Conservation (phyloP, 2,329 filamentous ascomycete species). For the Trichocomaceae sp. region DNA sequence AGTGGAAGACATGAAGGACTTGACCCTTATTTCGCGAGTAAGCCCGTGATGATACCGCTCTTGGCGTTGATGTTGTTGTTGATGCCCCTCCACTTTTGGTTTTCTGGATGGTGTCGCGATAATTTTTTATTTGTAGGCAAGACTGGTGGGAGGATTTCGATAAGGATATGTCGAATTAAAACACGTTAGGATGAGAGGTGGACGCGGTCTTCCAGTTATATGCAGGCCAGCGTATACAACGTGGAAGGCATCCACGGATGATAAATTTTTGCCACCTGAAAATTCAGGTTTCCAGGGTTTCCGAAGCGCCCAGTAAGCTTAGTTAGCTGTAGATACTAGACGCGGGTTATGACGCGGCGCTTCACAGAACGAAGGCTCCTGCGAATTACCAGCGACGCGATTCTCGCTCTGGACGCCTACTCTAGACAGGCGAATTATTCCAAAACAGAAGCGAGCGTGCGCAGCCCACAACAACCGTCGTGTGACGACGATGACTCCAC, state of each 20-base stretch:
- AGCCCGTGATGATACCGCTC: not conserved
- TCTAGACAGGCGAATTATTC: not conserved
- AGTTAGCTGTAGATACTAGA: too few species aligned
- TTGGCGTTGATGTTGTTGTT: not conserved
- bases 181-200: not conserved
- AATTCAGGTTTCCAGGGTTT: slow-evolving; percentile 11
- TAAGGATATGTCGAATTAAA: not conserved
- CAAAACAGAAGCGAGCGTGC: slow-evolving; percentile 1
- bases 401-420: not conserved
- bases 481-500: slow-evolving; percentile 13
- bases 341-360: slow-evolving; percentile 6
- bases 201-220: slow-evolving; percentile 10
- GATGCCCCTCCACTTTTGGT: not conserved
- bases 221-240: slow-evolving; percentile 4
- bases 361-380: slow-evolving; percentile 5
- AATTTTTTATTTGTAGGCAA: not conserved
- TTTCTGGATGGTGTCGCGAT: not conserved
- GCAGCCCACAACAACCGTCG: slow-evolving; percentile 11
- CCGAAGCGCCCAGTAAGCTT: slow-evolving; percentile 2
- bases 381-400: not conserved
- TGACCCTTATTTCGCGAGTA: not conserved
- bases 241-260: slow-evolving; percentile 13
- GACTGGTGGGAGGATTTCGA: not conserved
- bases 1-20: slow-evolving; percentile 12
- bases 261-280: slow-evolving; percentile 14